Evolutionary conservation across 1,139 yeast genomes (phyloP).

Genomic region (Blastobotrys indianensis): DNA sequence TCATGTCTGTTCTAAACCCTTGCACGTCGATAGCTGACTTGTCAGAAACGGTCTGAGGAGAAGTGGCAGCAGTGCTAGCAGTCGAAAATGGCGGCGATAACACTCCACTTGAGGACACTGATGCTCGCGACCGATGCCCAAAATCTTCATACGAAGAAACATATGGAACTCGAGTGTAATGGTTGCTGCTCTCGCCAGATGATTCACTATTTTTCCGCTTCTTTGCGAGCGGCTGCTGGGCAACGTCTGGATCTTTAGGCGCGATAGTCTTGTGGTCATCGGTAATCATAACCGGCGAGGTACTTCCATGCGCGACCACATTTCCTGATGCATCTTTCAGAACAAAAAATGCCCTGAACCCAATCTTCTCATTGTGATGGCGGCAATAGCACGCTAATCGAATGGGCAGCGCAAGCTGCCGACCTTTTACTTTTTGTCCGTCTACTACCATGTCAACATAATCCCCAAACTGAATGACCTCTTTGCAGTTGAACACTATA

Average conservation of each 20-base stretch:
- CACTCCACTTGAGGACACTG: not conserved
- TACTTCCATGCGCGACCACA: constrained; percentile 63
- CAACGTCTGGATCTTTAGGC: not conserved
- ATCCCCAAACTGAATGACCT: constrained; percentile 68
- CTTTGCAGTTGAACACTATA: constrained; percentile 81
- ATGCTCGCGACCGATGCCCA: constrained; percentile 3
- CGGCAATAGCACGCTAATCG: constrained; percentile 92
- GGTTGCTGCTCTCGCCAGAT: not conserved
- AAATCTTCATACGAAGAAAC: not conserved
- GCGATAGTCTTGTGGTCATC: constrained; percentile 65
- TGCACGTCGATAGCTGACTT: not conserved
- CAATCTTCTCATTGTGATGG: constrained; percentile 77
- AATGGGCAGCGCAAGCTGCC: constrained; percentile 54
- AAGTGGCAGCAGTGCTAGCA: constrained; percentile 6
- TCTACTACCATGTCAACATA: constrained; percentile 20
- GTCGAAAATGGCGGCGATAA: constrained; percentile 1
- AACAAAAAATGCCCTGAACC: constrained; percentile 67
- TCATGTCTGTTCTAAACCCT: not conserved
- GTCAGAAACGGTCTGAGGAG: constrained; percentile 1
- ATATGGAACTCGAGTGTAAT: not conserved
- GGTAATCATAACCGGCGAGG: constrained; percentile 79
- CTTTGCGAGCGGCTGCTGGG: not conserved
- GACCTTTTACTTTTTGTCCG: constrained; percentile 38
- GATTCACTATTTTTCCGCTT: constrained; percentile 4
- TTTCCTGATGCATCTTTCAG: constrained; percentile 53